Conservation (phyloP, 192 early-diverging fungal genomes). For the Lobosporangium transversale region DNA sequence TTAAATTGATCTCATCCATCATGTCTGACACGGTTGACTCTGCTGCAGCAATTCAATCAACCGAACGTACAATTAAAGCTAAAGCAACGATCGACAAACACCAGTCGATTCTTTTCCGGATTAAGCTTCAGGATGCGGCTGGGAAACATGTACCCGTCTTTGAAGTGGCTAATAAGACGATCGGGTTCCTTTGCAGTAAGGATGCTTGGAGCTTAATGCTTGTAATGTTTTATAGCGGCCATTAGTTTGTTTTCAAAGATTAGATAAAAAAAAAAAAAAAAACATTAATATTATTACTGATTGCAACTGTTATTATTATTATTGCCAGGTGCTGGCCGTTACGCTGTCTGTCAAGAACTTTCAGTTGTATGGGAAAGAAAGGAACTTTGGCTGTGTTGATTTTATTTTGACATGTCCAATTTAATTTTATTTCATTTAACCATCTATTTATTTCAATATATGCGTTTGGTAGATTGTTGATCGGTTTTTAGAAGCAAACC, state of each 20-base stretch:
- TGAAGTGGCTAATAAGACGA: conserved; percentile 42
- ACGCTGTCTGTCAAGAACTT: conserved; percentile 37
- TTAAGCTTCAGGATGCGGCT: conserved; percentile 39
- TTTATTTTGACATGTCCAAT: neutral
- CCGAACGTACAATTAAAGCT: neutral
- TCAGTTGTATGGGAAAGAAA: conserved; percentile 12
- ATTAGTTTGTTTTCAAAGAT: too few relatives aligned
- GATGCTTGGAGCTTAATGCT: neutral
- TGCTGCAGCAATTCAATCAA: neutral
- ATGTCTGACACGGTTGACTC: conserved; percentile 21
- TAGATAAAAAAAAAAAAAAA: too few relatives aligned
- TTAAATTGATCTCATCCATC: conserved; percentile 1
- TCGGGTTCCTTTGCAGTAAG: conserved; percentile 48
- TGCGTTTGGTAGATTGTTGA: conserved; percentile 35
- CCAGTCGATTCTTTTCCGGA: conserved; percentile 41
- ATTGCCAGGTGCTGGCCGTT: conserved; percentile 24
- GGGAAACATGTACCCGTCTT: conserved; percentile 44
- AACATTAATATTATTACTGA: too few relatives aligned
- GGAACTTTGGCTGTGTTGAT: too few relatives aligned
- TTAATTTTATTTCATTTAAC: too few relatives aligned
- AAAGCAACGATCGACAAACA: conserved; percentile 41
- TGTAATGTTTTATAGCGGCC: too few relatives aligned
- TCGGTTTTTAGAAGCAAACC: conserved; percentile 30
- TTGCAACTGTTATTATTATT: too few relatives aligned
- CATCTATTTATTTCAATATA: too few relatives aligned